Conservation (phyloP, 208 protist genomes). For the Wallacemonas sp. region DNA sequence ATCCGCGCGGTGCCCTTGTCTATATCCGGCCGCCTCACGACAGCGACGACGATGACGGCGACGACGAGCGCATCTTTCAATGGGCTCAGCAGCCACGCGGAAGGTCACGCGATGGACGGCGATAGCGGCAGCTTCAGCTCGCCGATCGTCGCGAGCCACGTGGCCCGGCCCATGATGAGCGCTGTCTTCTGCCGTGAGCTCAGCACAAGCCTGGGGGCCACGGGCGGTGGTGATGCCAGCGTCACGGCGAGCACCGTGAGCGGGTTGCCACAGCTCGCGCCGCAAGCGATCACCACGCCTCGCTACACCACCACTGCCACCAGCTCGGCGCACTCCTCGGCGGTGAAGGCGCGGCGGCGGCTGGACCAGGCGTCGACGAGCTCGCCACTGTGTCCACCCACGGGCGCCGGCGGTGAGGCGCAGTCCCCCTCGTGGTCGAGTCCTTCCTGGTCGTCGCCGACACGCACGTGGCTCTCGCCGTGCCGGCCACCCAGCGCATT, state of each 20-base stretch:
- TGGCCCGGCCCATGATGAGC: neutral
- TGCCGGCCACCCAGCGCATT: neutral
- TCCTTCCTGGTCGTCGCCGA: too few species aligned
- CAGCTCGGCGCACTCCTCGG: neutral
- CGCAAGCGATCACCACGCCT: too few species aligned
- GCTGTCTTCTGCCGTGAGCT: conserved; percentile 5
- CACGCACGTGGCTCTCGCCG: neutral
- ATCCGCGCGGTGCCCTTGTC: neutral
- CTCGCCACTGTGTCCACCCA: too few species aligned
- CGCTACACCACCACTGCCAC: too few species aligned
- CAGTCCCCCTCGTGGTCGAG: conserved; percentile 2
- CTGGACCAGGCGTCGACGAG: too few species aligned
- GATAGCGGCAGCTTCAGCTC: neutral
- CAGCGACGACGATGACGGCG: neutral
- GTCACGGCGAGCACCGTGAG: neutral
- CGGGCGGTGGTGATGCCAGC: neutral
- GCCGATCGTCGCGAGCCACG: neutral
- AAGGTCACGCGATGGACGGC: neutral
- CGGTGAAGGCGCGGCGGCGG: neutral
- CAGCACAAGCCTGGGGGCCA: conserved; percentile 4
- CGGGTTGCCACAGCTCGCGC: neutral
- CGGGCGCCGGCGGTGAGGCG: neutral
- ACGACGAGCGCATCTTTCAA: neutral
- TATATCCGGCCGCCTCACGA: neutral
- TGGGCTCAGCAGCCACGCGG: neutral